Percentiles rank a stretch among this genome's conserved stretches.
These are phyloP conservation scores for Fagopyrum homotropicum DNA, from an alignment of 148 eudicot species.

Conservation along the genomic window DNA sequence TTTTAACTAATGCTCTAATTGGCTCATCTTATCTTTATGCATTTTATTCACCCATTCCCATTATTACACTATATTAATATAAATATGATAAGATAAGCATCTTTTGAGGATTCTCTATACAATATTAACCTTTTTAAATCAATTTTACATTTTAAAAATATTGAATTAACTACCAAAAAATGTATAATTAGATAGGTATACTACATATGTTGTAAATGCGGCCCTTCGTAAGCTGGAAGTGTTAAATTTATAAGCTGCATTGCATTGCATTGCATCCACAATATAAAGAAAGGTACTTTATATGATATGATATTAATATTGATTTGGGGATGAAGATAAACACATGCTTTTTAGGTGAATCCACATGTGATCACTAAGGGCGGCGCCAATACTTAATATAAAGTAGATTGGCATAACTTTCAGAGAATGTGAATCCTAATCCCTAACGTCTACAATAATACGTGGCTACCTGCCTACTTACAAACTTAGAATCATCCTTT, in stretches of 20 bases:
- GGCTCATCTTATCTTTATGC: conserved; percentile 1
- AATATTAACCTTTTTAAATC: too few species aligned
- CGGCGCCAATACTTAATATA: not conserved
- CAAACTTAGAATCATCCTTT: too few species aligned
- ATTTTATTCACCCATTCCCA: not conserved
- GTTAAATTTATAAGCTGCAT: not conserved
- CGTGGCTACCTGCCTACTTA: not conserved
- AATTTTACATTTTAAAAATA: too few species aligned
- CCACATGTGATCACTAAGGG: conserved; percentile 15
- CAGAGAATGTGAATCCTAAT: not conserved
- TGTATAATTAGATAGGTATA: too few species aligned
- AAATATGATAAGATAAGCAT: not conserved
- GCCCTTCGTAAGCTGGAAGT: not conserved
- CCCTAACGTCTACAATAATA: not conserved
- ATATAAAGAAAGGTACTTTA: not conserved
- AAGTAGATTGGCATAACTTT: not conserved
- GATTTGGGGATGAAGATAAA: not conserved
- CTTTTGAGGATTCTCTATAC: not conserved
- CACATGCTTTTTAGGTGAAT: conserved; percentile 2
- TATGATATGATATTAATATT: not conserved
- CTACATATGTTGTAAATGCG: too few species aligned
- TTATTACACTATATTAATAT: not conserved
- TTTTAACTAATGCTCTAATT: too few species aligned
- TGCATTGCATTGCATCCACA: not conserved
- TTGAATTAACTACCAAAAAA: too few species aligned